phyloP scores from a whole-genome alignment of 495 filamentous ascomycete genomes.

The Penicillium waksmanii region DNA sequence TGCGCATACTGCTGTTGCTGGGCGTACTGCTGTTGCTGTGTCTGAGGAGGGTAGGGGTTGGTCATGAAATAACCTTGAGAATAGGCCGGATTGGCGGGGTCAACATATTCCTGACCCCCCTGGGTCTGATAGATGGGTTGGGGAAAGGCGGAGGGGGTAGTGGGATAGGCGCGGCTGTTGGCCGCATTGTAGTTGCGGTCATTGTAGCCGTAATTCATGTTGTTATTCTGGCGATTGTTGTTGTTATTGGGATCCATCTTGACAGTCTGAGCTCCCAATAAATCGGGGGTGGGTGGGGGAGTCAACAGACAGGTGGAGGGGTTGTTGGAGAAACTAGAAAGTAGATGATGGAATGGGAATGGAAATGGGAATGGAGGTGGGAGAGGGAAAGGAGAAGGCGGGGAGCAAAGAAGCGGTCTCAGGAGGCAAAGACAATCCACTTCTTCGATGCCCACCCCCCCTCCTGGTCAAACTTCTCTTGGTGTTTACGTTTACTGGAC shows the following conservation, averaged over 20 bases:
- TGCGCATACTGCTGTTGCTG: constrained; percentile 68
- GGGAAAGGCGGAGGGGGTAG: constrained; percentile 94
- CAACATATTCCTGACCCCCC: constrained; percentile 57
- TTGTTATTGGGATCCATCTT: constrained; percentile 58
- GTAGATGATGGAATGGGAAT: constrained; percentile 16
- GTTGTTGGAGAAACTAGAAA: constrained; percentile 13
- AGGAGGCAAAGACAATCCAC: constrained; percentile 33
- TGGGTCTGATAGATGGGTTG: constrained; percentile 80
- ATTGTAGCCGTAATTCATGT: constrained; percentile 70
- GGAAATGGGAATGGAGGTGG: constrained; percentile 11
- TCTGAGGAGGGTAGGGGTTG: constrained; percentile 60
- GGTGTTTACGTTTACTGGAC: constrained; percentile 8
- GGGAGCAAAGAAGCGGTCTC: constrained; percentile 41
- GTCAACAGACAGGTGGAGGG: constrained; percentile 16
- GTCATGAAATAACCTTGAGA: constrained; percentile 68
- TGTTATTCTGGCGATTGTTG: constrained; percentile 54
- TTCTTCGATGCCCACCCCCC: background rate
- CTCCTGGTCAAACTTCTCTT: constrained; percentile 2
- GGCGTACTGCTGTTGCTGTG: constrained; percentile 49
- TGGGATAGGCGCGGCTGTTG: constrained; percentile 86
- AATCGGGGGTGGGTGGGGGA: background rate
- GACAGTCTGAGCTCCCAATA: constrained; percentile 20
- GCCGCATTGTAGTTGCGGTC: constrained; percentile 67
- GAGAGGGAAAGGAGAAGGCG: constrained; percentile 29
- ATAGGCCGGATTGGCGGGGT: constrained; percentile 53